Percentiles rank a stretch among this genome's conserved stretches.
These are phyloP conservation scores for Millerozyma acaciae DNA, from an alignment of 805 yeast species.

Conservation along the genomic window DNA sequence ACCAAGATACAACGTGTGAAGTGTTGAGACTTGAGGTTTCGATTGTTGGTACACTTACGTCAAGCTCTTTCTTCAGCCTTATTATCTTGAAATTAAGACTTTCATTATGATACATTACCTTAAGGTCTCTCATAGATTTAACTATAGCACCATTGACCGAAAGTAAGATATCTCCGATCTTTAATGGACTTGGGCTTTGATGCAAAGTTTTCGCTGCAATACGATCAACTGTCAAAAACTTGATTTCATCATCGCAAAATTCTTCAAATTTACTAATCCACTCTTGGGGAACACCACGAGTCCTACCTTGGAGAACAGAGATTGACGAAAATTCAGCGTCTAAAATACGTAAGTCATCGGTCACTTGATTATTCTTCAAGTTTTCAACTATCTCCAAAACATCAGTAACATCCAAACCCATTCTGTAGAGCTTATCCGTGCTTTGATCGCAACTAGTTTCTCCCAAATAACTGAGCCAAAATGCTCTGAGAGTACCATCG, in stretches of 20 bases:
- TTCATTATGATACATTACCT: constrained; percentile 42
- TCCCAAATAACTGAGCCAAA: constrained; percentile 84
- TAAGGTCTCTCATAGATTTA: constrained; percentile 64
- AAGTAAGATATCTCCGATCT: constrained; percentile 73
- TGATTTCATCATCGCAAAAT: constrained; percentile 60
- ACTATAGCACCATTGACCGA: constrained; percentile 64
- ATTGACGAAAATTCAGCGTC: constrained; percentile 76
- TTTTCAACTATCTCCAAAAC: constrained; percentile 53
- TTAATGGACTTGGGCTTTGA: constrained; percentile 31
- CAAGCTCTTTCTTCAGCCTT: constrained; percentile 63
- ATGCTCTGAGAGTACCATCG: constrained; percentile 76
- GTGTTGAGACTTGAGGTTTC: constrained; percentile 57
- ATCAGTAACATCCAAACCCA: constrained; percentile 76
- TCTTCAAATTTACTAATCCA: constrained; percentile 73
- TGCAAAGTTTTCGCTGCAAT: constrained; percentile 47
- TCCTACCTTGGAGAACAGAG: constrained; percentile 70
- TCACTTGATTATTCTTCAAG: constrained; percentile 48
- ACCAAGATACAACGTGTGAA: constrained; percentile 69
- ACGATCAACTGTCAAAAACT: constrained; percentile 67
- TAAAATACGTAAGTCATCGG: constrained; percentile 55
- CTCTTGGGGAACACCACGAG: constrained; percentile 80
- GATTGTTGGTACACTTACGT: constrained; percentile 60
- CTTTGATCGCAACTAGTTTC: constrained; percentile 52
- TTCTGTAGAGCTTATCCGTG: constrained; percentile 59
- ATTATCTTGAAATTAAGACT: constrained; percentile 58